A percentile compares a stretch with the other conserved stretches of the same genome.
Evolutionary conservation across 2,329 filamentous ascomycete species (phyloP).

Genomic region (Cladosporium sp.): DNA sequence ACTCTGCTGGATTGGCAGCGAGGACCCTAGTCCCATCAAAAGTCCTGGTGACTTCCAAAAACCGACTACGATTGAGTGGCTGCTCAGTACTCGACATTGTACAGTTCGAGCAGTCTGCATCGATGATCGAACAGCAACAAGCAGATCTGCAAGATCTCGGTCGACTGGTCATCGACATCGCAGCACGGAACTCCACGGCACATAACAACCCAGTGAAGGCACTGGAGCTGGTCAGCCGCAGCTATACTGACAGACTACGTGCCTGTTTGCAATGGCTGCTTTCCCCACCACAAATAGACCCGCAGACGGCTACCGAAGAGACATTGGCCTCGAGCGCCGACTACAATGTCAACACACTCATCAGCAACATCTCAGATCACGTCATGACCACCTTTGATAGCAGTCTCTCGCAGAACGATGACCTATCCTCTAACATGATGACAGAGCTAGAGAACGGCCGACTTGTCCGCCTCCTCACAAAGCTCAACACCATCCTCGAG

Average conservation of each 20-base stretch:
- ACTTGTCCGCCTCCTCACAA: conserved; percentile 75
- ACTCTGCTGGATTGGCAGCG: conserved; percentile 76
- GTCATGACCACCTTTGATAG: conserved; percentile 74
- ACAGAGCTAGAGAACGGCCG: conserved; percentile 89
- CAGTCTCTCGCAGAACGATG: conserved; percentile 76
- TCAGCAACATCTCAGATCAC: conserved; percentile 75
- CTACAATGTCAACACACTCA: conserved; percentile 77
- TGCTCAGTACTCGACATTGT: conserved; percentile 90
- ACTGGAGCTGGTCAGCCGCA: conserved; percentile 73
- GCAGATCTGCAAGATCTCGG: conserved; percentile 87
- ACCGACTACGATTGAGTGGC: conserved; percentile 81
- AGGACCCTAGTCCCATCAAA: conserved; percentile 85
- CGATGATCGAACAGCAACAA: conserved; percentile 75
- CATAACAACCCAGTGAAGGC: conserved; percentile 63
- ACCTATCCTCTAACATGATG: conserved; percentile 68
- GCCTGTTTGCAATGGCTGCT: conserved; percentile 82
- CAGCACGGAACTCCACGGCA: conserved; percentile 56
- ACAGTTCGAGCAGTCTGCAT: conserved; percentile 70
- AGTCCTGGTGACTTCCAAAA: conserved; percentile 85
- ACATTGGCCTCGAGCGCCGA: conserved; percentile 34
- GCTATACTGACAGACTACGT: conserved; percentile 75
- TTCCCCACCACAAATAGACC: conserved; percentile 52
- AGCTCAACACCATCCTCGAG: conserved; percentile 86
- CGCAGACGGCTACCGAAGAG: conserved; percentile 19
- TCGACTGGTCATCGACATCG: conserved; percentile 77